A percentile compares a stretch with the other conserved stretches of the same genome.
phyloP scores from a whole-genome alignment of 768 basidiomycete species.

The Auriscalpium vulgare region DNA sequence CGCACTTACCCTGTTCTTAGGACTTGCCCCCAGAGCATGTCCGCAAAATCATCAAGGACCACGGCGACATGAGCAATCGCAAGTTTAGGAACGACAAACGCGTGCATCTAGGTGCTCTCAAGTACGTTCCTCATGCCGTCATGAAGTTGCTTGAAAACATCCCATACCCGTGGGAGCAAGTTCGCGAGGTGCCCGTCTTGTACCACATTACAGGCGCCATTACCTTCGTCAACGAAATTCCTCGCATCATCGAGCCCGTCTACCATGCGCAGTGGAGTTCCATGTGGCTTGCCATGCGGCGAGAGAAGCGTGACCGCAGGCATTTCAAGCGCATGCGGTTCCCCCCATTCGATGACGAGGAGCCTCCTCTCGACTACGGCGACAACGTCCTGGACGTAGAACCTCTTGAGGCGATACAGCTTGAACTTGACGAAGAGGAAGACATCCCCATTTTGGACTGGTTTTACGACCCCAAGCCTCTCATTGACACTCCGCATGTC shows the following conservation, averaged over 20 bases:
- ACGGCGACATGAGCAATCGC: constrained; percentile 98
- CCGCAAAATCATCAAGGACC: constrained; percentile 99
- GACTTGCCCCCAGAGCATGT: constrained; percentile 96
- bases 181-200: constrained; percentile 95
- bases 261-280: constrained; percentile 99
- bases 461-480: constrained; percentile 97
- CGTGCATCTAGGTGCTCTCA: constrained; percentile 95
- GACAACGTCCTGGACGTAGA: constrained; percentile 99
- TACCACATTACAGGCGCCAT: constrained; percentile 99
- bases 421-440: constrained; percentile 90
- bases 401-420: constrained; percentile 93
- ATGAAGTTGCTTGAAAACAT: constrained; percentile 99
- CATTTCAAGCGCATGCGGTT: constrained; percentile 99
- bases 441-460: constrained; percentile 89
- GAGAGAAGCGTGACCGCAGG: constrained; percentile 95
- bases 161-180: constrained; percentile 97
- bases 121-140: constrained; percentile 98
- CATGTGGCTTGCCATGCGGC: constrained; percentile 99
- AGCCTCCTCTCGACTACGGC: constrained; percentile 97
- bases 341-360: constrained; percentile 98
- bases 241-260: constrained; percentile 92
- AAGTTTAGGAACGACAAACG: constrained; percentile 99
- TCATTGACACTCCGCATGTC: constrained; percentile 81
- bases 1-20: constrained; percentile 31
- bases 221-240: constrained; percentile 98